Evolutionary conservation across 768 basidiomycete species (phyloP).

Genomic region (Agaricus sinodeliciosus): DNA sequence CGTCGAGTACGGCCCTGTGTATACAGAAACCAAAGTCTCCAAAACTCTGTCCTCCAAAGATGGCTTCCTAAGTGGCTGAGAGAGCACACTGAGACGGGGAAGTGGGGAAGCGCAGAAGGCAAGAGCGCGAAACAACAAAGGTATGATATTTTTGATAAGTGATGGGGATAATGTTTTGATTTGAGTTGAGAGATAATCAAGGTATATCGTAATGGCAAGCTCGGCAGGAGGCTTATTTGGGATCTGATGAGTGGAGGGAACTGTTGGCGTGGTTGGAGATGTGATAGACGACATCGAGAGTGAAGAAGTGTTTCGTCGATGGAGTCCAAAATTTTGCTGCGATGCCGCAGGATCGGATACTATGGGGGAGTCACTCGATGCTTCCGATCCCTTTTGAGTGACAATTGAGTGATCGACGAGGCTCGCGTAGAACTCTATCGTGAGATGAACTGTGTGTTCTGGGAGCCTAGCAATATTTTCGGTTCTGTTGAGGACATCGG

Average conservation of each 20-base stretch:
- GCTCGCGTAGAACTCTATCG: conserved; percentile 54
- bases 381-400: conserved; percentile 17
- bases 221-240: conserved; percentile 49
- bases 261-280: conserved; percentile 22
- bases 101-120: conserved; percentile 61
- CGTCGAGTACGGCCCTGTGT: conserved; percentile 60
- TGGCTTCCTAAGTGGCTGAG: conserved; percentile 26
- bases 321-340: conserved; percentile 3
- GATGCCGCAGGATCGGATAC: conserved; percentile 17
- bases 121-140: conserved; percentile 65
- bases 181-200: conserved; percentile 56
- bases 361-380: conserved; percentile 26
- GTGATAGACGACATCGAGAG: conserved; percentile 11
- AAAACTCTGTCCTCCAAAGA: conserved; percentile 50
- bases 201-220: conserved; percentile 54
- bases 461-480: conserved; percentile 56
- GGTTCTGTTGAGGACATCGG: conserved; percentile 38
- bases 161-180: conserved; percentile 51
- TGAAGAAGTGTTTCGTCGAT: conserved; percentile 9
- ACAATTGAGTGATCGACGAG: conserved; percentile 50
- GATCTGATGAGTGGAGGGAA: conserved; percentile 10
- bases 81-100: conserved; percentile 55
- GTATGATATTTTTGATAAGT: conserved; percentile 52
- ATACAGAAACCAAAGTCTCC: conserved; percentile 48
- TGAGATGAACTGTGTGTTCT: conserved; percentile 47